Evolutionary conservation across 306 rosid genomes (phyloP).

Genomic region (Corylus heterophylla): DNA sequence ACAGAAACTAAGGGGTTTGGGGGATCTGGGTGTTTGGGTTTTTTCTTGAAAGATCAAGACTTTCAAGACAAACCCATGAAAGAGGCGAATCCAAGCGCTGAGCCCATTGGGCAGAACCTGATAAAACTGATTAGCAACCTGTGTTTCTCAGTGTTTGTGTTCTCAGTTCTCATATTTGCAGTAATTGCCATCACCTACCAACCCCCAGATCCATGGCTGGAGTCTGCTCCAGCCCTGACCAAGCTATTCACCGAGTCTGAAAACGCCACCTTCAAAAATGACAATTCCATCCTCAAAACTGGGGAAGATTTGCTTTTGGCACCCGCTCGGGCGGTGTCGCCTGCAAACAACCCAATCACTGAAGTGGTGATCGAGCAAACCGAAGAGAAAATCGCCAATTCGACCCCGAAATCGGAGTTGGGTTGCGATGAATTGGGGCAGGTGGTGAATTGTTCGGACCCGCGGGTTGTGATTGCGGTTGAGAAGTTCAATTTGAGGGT

Average conservation of each 20-base stretch:
- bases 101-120: conserved; percentile 86
- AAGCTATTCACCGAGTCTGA: conserved; percentile 69
- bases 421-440: conserved; percentile 35
- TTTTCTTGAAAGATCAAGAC: neutral
- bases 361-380: conserved; percentile 56
- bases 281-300: conserved; percentile 70
- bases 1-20: neutral
- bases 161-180: conserved; percentile 79
- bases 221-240: conserved; percentile 89
- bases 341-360: conserved; percentile 41
- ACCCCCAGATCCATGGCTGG: conserved; percentile 98
- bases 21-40: no score
- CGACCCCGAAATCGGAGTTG: conserved; percentile 22
- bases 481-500: conserved; percentile 71
- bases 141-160: conserved; percentile 86
- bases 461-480: conserved; percentile 58
- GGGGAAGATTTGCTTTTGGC: conserved; percentile 70
- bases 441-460: conserved; percentile 77
- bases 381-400: conserved; percentile 45
- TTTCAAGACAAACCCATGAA: conserved; percentile 54
- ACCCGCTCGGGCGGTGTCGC: conserved; percentile 35
- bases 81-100: conserved; percentile 50
- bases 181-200: conserved; percentile 95
- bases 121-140: conserved; percentile 83
- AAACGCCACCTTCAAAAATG: conserved; percentile 83